Conservation (phyloP, 1,139 yeast genomes). For the Lodderomyces elongisporus region DNA sequence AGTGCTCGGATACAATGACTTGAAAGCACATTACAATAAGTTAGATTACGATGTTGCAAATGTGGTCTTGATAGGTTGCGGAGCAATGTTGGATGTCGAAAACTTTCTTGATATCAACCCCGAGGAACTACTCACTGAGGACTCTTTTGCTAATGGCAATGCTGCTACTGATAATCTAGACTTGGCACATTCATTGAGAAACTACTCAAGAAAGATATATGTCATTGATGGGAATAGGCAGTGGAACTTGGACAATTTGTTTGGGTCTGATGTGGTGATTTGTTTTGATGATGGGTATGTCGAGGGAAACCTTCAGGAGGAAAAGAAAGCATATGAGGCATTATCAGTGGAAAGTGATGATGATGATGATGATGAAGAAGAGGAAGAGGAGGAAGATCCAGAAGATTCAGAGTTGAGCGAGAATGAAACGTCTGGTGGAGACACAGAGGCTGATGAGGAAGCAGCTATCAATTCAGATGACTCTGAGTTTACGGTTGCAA, state of each 20-base stretch:
- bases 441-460: conserved; percentile 20
- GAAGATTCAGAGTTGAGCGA: conserved; percentile 16
- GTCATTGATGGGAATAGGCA: conserved; percentile 92
- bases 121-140: conserved; percentile 37
- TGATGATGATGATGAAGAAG: conserved; percentile 16
- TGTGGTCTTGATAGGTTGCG: conserved; percentile 84
- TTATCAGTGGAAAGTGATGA: conserved; percentile 34
- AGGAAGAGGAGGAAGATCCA: conserved; percentile 10
- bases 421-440: conserved; percentile 9
- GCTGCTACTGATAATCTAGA: not conserved
- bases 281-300: conserved; percentile 88
- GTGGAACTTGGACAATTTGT: conserved; percentile 90
- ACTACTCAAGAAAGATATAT: conserved; percentile 44
- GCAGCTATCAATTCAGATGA: conserved; percentile 25
- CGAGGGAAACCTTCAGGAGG: conserved; percentile 48
- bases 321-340: conserved; percentile 51
- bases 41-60: conserved; percentile 76
- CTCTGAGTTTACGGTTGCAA: conserved; percentile 28
- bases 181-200: conserved; percentile 5
- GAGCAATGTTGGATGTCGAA: conserved; percentile 89
- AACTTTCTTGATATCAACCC: conserved; percentile 66
- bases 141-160: not conserved
- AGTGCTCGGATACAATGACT: conserved; percentile 86
- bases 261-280: conserved; percentile 73
- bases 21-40: conserved; percentile 55